Conservation (phyloP, 2,329 filamentous ascomycete genomes). For the Aspergillus pseudotamarii region DNA sequence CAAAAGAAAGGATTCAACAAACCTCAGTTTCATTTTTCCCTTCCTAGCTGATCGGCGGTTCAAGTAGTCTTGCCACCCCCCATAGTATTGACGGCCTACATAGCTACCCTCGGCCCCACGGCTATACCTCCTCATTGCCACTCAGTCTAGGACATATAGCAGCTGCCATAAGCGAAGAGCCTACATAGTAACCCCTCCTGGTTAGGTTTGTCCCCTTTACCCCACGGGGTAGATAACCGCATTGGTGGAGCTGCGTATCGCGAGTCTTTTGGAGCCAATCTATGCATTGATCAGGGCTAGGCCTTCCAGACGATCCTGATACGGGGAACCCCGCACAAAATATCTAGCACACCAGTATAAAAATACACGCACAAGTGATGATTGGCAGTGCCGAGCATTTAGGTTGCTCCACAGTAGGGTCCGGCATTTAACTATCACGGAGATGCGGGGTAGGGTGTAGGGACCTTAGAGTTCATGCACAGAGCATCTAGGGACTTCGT, state of each 20-base stretch:
- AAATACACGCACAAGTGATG: neutral
- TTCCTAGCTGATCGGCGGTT: neutral
- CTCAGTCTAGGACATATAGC: neutral
- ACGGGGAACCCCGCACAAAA: neutral
- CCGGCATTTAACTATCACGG: no score
- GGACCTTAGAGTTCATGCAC: neutral
- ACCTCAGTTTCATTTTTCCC: neutral
- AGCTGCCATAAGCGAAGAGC: neutral
- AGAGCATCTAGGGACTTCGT: neutral
- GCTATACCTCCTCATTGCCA: neutral
- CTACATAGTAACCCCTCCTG: neutral
- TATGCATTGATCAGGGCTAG: neutral
- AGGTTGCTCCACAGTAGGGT: no score
- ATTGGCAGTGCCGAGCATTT: no score
- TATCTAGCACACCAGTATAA: neutral
- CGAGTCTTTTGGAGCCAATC: neutral
- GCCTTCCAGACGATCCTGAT: neutral
- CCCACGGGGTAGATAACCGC: neutral
- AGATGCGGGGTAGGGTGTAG: neutral
- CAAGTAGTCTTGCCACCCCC: neutral
- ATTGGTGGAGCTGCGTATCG: neutral
- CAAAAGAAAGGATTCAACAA: neutral
- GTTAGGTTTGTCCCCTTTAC: neutral
- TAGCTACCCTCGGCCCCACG: neutral
- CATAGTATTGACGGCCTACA: neutral